A percentile compares a stretch with the other conserved stretches of the same genome.
These are phyloP conservation scores for Knoxdaviesia proteae DNA, from an alignment of 2,329 filamentous ascomycete species.

Conservation along the genomic window DNA sequence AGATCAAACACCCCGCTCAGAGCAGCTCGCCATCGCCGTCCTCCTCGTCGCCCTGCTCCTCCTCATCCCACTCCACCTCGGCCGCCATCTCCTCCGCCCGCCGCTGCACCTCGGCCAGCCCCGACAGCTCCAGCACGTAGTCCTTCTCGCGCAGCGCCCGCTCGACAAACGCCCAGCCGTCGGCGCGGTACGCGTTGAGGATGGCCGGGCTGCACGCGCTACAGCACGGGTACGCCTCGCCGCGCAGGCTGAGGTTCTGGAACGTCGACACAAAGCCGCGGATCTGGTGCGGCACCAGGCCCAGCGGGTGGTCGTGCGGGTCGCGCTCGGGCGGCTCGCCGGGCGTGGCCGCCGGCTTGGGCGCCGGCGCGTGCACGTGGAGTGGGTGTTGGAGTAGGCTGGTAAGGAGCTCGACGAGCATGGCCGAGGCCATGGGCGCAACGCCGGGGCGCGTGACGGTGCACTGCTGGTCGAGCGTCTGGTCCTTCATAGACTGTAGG, in stretches of 20 bases:
- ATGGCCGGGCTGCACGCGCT: slow-evolving; percentile 59
- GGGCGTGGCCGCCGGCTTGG: slow-evolving; percentile 26
- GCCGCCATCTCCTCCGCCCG: slow-evolving; percentile 28
- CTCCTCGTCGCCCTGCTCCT: slow-evolving; percentile 14
- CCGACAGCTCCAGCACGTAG: slow-evolving; percentile 59
- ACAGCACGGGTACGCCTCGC: slow-evolving; percentile 59
- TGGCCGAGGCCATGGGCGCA: slow-evolving; percentile 75
- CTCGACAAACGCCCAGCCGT: slow-evolving; percentile 61
- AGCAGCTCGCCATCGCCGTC: slow-evolving; percentile 35
- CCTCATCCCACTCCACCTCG: slow-evolving; percentile 39
- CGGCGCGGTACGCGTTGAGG: slow-evolving; percentile 41
- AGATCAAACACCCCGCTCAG: slow-evolving; percentile 6
- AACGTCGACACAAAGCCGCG: slow-evolving; percentile 59
- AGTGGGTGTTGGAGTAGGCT: slow-evolving; percentile 75
- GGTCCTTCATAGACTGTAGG: slow-evolving; percentile 71
- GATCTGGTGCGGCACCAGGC: slow-evolving; percentile 60
- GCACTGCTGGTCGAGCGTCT: slow-evolving; percentile 92
- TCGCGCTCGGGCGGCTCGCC: slow-evolving; percentile 28
- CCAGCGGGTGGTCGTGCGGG: slow-evolving; percentile 37
- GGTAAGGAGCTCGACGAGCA: slow-evolving; percentile 75
- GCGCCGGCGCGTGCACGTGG: slow-evolving; percentile 36
- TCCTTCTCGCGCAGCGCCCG: slow-evolving; percentile 53
- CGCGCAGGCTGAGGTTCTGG: slow-evolving; percentile 51
- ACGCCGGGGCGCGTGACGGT: slow-evolving; percentile 89
- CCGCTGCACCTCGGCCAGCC: slow-evolving; percentile 50